A percentile compares a stretch with the other conserved stretches of the same genome.
These are phyloP conservation scores for Claviceps pusilla DNA, from an alignment of 2,329 filamentous ascomycete genomes.

Conservation along the genomic window DNA sequence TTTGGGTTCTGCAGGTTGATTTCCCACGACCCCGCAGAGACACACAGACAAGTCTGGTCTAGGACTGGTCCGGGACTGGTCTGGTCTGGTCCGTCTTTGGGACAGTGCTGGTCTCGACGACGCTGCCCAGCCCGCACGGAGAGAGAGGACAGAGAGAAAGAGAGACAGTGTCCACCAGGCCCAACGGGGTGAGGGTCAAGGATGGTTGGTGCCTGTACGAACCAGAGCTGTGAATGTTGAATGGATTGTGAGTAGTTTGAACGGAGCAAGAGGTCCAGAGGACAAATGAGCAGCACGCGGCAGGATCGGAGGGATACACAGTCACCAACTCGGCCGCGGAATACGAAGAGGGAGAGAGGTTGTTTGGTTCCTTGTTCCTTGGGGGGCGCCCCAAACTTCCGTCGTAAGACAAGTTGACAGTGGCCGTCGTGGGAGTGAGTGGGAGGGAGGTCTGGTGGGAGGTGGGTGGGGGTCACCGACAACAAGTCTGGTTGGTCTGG, in stretches of 20 bases:
- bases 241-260: not conserved
- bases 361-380: not conserved
- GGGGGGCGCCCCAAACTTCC: not conserved
- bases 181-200: not conserved
- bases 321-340: not conserved
- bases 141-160: not conserved
- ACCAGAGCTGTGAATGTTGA: not conserved
- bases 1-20: not conserved
- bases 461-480: not conserved
- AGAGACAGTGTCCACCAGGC: not conserved
- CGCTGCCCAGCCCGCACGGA: not conserved
- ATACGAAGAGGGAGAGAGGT: not conserved
- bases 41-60: not conserved
- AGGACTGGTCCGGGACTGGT: not conserved
- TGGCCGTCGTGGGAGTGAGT: not conserved
- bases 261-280: not conserved
- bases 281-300: not conserved
- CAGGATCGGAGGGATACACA: not conserved
- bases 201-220: not conserved
- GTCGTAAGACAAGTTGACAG: not conserved
- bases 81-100: not conserved
- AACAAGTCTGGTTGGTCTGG: not conserved
- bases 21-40: constrained; percentile 3
- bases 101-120: not conserved
- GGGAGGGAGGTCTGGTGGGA: too few relatives aligned